These are phyloP conservation scores for Zasmidium cellare DNA, from an alignment of 2,329 filamentous ascomycete genomes.

Conservation along the genomic window DNA sequence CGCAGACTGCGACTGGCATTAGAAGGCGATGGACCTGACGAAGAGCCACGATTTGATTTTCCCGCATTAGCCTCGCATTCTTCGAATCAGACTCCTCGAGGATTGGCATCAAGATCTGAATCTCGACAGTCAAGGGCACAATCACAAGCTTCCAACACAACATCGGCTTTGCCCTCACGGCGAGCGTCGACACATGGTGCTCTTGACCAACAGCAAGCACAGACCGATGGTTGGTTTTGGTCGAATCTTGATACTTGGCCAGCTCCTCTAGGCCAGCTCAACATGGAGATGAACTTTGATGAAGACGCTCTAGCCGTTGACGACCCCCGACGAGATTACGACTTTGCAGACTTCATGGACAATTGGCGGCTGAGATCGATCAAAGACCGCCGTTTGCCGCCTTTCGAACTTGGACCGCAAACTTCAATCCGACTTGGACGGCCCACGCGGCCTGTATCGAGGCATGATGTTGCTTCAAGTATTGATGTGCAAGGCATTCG, in stretches of 20 bases:
- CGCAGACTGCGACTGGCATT: slow-evolving; percentile 25
- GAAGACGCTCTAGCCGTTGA: slow-evolving; percentile 30
- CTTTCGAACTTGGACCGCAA: slow-evolving; percentile 22
- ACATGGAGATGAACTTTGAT: slow-evolving; percentile 16
- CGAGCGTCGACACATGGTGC: neutral
- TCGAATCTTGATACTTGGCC: neutral
- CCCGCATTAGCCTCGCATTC: neutral
- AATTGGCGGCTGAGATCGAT: slow-evolving; percentile 28
- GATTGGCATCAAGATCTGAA: neutral
- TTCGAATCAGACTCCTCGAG: neutral
- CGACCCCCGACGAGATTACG: slow-evolving; percentile 29
- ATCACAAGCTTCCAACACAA: neutral
- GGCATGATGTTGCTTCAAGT: slow-evolving; percentile 13
- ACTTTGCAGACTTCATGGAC: slow-evolving; percentile 33
- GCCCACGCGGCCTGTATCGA: slow-evolving; percentile 17
- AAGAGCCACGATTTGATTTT: slow-evolving; percentile 13
- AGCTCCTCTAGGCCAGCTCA: slow-evolving; percentile 1
- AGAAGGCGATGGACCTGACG: slow-evolving; percentile 17
- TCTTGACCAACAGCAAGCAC: neutral
- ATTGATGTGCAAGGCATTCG: slow-evolving; percentile 39
- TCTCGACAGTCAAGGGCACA: neutral
- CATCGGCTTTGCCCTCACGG: neutral
- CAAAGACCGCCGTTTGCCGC: slow-evolving; percentile 19
- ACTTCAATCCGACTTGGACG: slow-evolving; percentile 17
- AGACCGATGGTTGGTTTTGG: neutral